phyloP scores from a whole-genome alignment of 805 yeast species.

The Priceomyces melissophilus region DNA sequence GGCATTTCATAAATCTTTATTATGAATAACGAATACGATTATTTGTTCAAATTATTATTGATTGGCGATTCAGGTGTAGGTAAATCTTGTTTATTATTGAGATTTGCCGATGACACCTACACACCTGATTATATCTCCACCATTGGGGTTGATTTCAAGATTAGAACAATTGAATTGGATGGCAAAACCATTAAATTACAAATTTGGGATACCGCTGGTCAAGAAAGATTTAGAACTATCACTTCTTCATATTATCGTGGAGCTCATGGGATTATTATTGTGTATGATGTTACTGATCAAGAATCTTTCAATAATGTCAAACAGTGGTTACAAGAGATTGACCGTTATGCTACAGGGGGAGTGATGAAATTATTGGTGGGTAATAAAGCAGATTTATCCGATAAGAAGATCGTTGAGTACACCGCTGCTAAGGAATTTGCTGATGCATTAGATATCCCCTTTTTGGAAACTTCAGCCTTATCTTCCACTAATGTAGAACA shows the following conservation, averaged over 20 bases:
- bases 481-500: conserved; percentile 96
- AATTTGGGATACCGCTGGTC: conserved; percentile 99
- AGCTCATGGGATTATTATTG: conserved; percentile 97
- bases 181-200: conserved; percentile 97
- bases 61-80: conserved; percentile 99
- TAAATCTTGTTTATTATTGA: conserved; percentile 87
- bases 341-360: conserved; percentile 96
- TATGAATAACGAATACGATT: conserved; percentile 96
- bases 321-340: conserved; percentile 98
- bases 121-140: conserved; percentile 96
- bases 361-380: conserved; percentile 95
- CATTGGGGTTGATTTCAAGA: conserved; percentile 94
- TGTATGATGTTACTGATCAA: conserved; percentile 96
- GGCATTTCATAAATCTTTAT: conserved; percentile 1
- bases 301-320: conserved; percentile 94
- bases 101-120: conserved; percentile 97
- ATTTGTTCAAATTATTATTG: conserved; percentile 87
- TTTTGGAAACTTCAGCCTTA: conserved; percentile 93
- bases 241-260: conserved; percentile 98
- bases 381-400: conserved; percentile 90
- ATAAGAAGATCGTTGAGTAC: conserved; percentile 92
- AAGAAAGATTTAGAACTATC: conserved; percentile 96
- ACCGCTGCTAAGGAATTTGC: conserved; percentile 97
- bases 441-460: conserved; percentile 89
- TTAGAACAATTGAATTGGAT: conserved; percentile 87